phyloP scores from a whole-genome alignment of 768 basidiomycete species.

The Gymnopilus junonius region DNA sequence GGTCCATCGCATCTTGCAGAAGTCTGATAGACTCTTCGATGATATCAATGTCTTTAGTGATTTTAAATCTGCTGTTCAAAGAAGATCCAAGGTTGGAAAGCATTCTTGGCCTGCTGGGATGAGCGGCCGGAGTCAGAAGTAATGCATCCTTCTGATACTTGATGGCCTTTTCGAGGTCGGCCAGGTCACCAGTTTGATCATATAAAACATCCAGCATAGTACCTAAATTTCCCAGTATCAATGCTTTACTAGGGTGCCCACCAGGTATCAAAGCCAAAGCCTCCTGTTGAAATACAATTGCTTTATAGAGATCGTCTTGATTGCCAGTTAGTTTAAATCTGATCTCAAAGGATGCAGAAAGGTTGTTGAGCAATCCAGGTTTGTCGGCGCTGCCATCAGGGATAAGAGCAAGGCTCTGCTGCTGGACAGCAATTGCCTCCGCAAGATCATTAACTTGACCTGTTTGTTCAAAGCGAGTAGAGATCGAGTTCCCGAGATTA shows the following conservation, averaged over 20 bases:
- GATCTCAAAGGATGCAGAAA: background rate
- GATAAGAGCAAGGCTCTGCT: background rate
- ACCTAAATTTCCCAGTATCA: background rate
- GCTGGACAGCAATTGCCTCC: background rate
- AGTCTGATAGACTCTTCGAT: background rate
- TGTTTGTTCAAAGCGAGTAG: background rate
- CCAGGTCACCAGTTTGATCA: background rate
- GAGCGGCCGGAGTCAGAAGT: background rate
- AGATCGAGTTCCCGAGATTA: background rate
- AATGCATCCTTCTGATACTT: background rate
- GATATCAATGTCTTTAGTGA: background rate
- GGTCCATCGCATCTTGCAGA: background rate
- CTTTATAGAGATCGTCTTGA: background rate
- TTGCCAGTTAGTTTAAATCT: background rate
- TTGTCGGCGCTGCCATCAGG: background rate
- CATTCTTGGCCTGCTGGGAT: background rate
- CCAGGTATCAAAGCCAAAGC: background rate
- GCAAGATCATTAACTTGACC: background rate
- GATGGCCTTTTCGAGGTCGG: background rate
- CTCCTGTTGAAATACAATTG: background rate
- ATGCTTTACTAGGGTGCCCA: background rate
- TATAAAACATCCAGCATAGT: background rate
- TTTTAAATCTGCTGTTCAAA: background rate
- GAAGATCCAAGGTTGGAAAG: background rate
- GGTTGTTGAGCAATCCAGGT: background rate